Evolutionary conservation across 306 rosid species (phyloP), one percentile per base, ranked within the genome.

Genomic region (Oemleria cerasiformis): DNA sequence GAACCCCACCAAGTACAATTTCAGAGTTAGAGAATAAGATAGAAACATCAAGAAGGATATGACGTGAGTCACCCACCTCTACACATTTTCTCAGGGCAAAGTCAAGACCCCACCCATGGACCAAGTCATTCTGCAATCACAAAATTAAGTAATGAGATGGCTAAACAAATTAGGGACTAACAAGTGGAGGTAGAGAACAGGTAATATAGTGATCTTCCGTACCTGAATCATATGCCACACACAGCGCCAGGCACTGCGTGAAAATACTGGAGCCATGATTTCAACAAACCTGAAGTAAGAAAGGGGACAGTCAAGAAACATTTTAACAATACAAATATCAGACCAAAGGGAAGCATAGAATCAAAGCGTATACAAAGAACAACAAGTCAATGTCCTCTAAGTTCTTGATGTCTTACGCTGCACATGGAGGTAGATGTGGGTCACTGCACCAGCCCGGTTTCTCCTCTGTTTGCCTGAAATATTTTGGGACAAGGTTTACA

Each of bases 171-270:
- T 41, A 43, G 69, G 72, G 53, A 68, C 62, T 34, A 67, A 25
- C 13, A 54, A 19, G 20, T 11, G 58, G 63, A 40, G 25, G 71
- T 39, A 48, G 72, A 42, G 62, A 70, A 71, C 50, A 36, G 66
- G 61, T 51, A 40, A 7, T 49, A 48, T 12, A 56, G 66, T 60
- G 9, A 23, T 10, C 70, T 20, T 66, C 34, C 16, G 14, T 78
- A 91, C 98, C 96, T 94, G 98, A 75, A 94, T 81, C 98, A 94
- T 83, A 80, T 94, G 85, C 98, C 98, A 94, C 80, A 94, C 97
- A 72, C 98, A 94, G 57, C 96, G 97, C 98, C 98, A 94, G 44
- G 98, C 98, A 76, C 86, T 88, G 66, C 98, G 92, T 7, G 98
- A 94, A 77, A 94, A 94, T 63, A 94, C 98, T 1, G 98, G 97